phyloP scores from a whole-genome alignment of 208 protist genomes.

The Acanthamoeba pearcei region DNA sequence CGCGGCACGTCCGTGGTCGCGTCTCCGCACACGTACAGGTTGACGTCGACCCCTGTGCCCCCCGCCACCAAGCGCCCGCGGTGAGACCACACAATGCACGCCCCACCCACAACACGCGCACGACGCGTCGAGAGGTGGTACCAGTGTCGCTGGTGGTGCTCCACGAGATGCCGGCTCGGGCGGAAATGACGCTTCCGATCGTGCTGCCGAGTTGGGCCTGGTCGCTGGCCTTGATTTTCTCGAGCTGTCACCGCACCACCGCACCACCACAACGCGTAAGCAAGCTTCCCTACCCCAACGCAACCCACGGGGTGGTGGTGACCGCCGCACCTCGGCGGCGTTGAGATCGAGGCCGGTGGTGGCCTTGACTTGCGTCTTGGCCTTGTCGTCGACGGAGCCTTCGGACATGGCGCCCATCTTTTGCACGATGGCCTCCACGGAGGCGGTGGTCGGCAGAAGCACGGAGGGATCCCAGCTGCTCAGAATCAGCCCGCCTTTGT shows the following conservation, averaged over 20 bases:
- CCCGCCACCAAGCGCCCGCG: not conserved
- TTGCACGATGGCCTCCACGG: not conserved
- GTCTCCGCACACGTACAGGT: conserved; percentile 37
- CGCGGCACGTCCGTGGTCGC: conserved; percentile 44
- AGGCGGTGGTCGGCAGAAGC: not conserved
- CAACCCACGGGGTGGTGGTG: not conserved
- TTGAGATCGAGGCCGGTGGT: conserved; percentile 10
- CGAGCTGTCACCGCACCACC: not conserved
- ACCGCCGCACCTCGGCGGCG: not conserved
- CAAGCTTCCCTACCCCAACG: not conserved
- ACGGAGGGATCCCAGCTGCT: not conserved
- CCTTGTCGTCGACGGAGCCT: not conserved
- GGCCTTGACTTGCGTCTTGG: not conserved
- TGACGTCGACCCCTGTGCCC: conserved; percentile 19
- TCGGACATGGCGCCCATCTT: not conserved
- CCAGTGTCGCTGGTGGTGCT: not conserved
- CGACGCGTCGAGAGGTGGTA: not conserved
- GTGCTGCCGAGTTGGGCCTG: not conserved
- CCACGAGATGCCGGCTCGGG: not conserved
- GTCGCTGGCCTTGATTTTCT: not conserved
- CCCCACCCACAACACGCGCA: not conserved
- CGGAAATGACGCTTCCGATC: not conserved
- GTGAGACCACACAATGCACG: not conserved
- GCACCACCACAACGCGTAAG: not conserved
- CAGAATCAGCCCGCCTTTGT: not conserved